A percentile compares a stretch with the other conserved stretches of the same genome.
Conservation (phyloP, 2,329 filamentous ascomycete genomes). For the Cytospora mali region DNA sequence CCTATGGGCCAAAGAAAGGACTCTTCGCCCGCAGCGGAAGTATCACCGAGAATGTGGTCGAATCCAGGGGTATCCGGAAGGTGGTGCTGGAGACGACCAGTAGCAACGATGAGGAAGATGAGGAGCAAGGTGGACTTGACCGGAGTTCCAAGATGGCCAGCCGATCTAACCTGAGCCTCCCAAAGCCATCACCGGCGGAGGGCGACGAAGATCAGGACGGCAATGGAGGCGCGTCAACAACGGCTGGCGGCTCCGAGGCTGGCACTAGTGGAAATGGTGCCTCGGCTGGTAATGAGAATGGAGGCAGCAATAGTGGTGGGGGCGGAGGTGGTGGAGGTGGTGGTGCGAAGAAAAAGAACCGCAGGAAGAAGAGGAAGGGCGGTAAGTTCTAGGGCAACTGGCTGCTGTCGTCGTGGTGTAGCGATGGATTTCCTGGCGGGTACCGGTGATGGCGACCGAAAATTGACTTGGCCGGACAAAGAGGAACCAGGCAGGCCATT, state of each 20-base stretch:
- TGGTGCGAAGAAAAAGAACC: slow-evolving; percentile 40
- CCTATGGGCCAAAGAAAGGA: slow-evolving; percentile 21
- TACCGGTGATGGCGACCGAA: background rate
- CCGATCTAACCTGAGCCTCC: slow-evolving; percentile 8
- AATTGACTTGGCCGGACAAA: background rate
- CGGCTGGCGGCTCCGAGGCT: slow-evolving; percentile 34
- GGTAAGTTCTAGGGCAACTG: slow-evolving; percentile 35
- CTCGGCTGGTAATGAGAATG: slow-evolving; percentile 19
- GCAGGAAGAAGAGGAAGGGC: slow-evolving; percentile 43
- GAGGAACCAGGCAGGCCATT: background rate
- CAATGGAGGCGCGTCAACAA: slow-evolving; percentile 32
- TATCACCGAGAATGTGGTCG: slow-evolving; percentile 78
- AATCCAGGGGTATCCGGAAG: slow-evolving; percentile 74
- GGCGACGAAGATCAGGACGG: slow-evolving; percentile 27
- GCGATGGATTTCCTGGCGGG: background rate
- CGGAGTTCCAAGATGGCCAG: slow-evolving; percentile 21
- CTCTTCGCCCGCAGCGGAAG: slow-evolving; percentile 67
- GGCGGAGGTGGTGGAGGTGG: slow-evolving; percentile 4
- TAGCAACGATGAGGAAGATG: slow-evolving; percentile 39
- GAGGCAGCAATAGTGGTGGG: slow-evolving; percentile 6
- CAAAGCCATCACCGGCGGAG: slow-evolving; percentile 10
- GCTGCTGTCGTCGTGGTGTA: slow-evolving; percentile 2
- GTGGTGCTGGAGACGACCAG: slow-evolving; percentile 60
- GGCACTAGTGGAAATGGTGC: background rate
- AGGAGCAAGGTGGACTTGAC: slow-evolving; percentile 5